Evolutionary conservation across 1,284 basidiomycete genomes (phyloP).

Genomic region (Phylloporus sp.): DNA sequence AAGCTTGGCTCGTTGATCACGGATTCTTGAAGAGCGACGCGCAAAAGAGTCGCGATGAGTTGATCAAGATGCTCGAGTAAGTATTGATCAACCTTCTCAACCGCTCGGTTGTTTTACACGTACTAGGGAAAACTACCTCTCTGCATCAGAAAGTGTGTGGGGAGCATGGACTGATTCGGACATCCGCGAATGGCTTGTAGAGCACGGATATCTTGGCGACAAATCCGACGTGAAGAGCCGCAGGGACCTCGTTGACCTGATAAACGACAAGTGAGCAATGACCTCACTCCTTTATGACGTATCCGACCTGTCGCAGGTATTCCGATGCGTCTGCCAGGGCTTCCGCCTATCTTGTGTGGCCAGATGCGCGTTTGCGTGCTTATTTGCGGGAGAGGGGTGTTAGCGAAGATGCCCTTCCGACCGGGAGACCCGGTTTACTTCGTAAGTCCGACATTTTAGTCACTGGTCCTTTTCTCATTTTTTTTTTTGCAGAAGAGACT

Average conservation of each 20-base stretch:
- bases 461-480: slow-evolving; percentile 4
- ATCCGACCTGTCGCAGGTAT: slow-evolving; percentile 14
- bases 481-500: slow-evolving; percentile 61
- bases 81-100: slow-evolving; percentile 24
- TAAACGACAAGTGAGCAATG: slow-evolving; percentile 62
- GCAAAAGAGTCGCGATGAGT: slow-evolving; percentile 73
- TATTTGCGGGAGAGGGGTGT: slow-evolving; percentile 78
- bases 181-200: slow-evolving; percentile 77
- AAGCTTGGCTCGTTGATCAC: slow-evolving; percentile 74
- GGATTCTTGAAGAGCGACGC: slow-evolving; percentile 73
- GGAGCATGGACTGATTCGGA: slow-evolving; percentile 80
- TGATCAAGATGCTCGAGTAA: slow-evolving; percentile 71
- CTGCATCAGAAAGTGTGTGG: slow-evolving; percentile 72
- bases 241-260: slow-evolving; percentile 71
- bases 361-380: slow-evolving; percentile 85
- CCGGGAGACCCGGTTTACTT: slow-evolving; percentile 69
- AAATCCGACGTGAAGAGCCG: slow-evolving; percentile 69
- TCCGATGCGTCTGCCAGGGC: slow-evolving; percentile 41
- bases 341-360: slow-evolving; percentile 82
- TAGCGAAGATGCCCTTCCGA: slow-evolving; percentile 67
- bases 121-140: slow-evolving; percentile 72
- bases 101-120: background rate
- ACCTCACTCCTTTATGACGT: background rate
- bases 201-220: slow-evolving; percentile 66
- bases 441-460: slow-evolving; percentile 46